Conservation (phyloP, 768 basidiomycete genomes). For the Pulveroboletus sp. region DNA sequence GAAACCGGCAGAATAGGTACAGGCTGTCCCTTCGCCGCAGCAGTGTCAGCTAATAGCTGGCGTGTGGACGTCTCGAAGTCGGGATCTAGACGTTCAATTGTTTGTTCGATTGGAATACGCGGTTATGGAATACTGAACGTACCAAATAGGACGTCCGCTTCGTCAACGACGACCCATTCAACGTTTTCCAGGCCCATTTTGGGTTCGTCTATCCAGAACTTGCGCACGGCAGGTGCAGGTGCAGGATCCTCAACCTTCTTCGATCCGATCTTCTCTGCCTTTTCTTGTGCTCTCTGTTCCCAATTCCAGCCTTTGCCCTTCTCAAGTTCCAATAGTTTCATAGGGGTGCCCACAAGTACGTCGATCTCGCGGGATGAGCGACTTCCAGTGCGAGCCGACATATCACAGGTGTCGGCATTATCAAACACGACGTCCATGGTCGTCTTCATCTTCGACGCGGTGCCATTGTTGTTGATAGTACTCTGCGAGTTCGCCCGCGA, state of each 20-base stretch:
- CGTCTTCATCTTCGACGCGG: constrained; percentile 48
- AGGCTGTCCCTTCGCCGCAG: constrained; percentile 48
- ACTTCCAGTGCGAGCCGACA: constrained; percentile 23
- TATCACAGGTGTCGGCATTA: constrained; percentile 24
- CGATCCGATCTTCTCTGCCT: constrained; percentile 22
- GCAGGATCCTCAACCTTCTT: constrained; percentile 29
- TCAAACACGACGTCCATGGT: constrained; percentile 16
- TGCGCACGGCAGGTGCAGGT: constrained; percentile 15
- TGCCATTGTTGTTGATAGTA: constrained; percentile 26
- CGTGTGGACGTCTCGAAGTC: constrained; percentile 79
- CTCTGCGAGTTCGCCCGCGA: constrained; percentile 52
- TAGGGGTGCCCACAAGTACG: constrained; percentile 60
- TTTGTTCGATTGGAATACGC: not conserved
- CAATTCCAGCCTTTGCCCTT: constrained; percentile 53
- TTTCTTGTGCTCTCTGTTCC: constrained; percentile 28
- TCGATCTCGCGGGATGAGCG: constrained; percentile 38
- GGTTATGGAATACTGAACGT: constrained; percentile 15
- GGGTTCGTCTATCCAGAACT: constrained; percentile 45
- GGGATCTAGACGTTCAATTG: constrained; percentile 46
- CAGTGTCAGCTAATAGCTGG: constrained; percentile 65
- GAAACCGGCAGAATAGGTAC: constrained; percentile 15
- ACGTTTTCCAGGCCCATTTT: constrained; percentile 64
- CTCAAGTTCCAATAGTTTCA: constrained; percentile 59
- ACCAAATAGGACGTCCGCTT: constrained; percentile 91
- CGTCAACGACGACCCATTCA: constrained; percentile 89